phyloP scores from a whole-genome alignment of 2,329 filamentous ascomycete genomes.

The Verruconis gallopava region DNA sequence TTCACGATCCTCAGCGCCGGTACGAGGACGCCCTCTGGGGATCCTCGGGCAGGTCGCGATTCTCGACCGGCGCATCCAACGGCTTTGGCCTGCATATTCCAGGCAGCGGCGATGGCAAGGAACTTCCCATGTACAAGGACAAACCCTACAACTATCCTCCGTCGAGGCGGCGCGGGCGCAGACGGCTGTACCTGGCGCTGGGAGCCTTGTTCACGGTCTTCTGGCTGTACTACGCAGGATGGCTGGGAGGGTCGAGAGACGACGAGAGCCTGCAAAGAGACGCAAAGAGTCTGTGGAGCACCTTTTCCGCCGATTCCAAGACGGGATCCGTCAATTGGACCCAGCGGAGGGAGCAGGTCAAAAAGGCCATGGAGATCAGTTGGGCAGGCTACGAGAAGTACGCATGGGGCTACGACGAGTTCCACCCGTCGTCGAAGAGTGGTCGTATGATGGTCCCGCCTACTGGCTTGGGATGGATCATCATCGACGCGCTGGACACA shows the following conservation, averaged over 20 bases:
- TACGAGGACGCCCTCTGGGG: conserved; percentile 29
- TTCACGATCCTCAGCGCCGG: conserved; percentile 27
- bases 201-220: conserved; percentile 42
- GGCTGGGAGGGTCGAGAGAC: conserved; percentile 32
- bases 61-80: conserved; percentile 19
- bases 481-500: conserved; percentile 89
- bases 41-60: conserved; percentile 17
- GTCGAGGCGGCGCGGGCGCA: conserved; percentile 45
- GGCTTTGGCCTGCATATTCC: conserved; percentile 43
- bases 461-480: conserved; percentile 92
- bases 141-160: conserved; percentile 71
- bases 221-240: conserved; percentile 58
- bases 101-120: conserved; percentile 37
- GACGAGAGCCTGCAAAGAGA: not conserved
- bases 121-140: conserved; percentile 95
- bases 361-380: conserved; percentile 78
- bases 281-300: conserved; percentile 5
- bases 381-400: conserved; percentile 89
- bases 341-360: conserved; percentile 64
- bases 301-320: conserved; percentile 22
- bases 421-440: conserved; percentile 66
- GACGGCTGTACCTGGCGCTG: conserved; percentile 47
- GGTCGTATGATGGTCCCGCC: conserved; percentile 69
- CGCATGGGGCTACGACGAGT: conserved; percentile 84
- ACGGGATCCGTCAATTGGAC: conserved; percentile 53